Base-by-base conservation (phyloP, 1,284 basidiomycete genomes). In the Ustilago cynodontis region DNA sequence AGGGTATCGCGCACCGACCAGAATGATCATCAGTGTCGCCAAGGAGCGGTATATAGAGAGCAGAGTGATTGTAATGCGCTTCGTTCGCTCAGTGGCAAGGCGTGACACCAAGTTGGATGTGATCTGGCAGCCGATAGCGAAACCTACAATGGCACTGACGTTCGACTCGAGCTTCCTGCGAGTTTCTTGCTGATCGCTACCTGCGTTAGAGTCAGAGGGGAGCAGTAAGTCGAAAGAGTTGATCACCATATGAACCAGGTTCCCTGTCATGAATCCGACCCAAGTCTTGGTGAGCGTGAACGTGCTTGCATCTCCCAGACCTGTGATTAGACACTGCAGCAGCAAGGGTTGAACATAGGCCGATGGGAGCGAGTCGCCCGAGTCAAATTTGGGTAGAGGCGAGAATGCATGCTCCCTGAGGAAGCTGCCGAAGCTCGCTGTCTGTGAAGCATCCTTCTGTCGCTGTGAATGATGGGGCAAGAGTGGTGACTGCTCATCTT, bases 251-350 rank as follows among this genome's bases (percentile, higher is more conserved):
- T 78, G 72, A 1, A 76, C 73, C 57, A 78, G 45, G 51, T 76
- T 78, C 26, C 76, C 76, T 2, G 76, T 76, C 76, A 76, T 75
- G 35, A 78, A 78, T 31, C 76, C 76, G 2, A 78, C 58, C 76
- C 76, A 78, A 0, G 64, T 71, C 22, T 62, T 37, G 1, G 72
- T 76, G 13, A 69, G 58, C 5, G 59, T 54, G 58, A 63, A 78
- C 6, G 65, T 63, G 29, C 59, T 59, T 2, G 72, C 63, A 60
- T 78, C 76, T 0, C 72, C 67, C 5, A 78, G 56, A 2, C 76
- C 76, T 1, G 72, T 65, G 37, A 76, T 75, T 45, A 75, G 8
- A 54, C 76, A 78, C 37, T 78, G 76, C 1, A 78, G 63, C 5
- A 69, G 31, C 26, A 78, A 54, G 0, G 76, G 72, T 5, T 57